Evolutionary conservation across 2,329 filamentous ascomycete species (phyloP), one percentile per base, ranked within the genome.

Genomic region (Monosporascus sp.): DNA sequence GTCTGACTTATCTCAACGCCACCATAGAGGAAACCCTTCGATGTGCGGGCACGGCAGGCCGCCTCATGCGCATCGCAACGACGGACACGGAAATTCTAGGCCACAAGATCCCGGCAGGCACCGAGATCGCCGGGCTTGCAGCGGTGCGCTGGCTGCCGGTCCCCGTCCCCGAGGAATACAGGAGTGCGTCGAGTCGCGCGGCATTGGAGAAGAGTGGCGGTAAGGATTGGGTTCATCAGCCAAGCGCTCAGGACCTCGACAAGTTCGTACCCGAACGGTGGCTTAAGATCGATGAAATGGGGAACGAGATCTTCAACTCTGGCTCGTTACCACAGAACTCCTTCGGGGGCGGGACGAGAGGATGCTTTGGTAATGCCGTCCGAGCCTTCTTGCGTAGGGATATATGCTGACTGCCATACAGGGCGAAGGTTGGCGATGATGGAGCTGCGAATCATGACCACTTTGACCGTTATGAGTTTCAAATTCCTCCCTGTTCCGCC

Each of bases 1-100:
- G n/a, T n/a, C n/a, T n/a, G n/a, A n/a, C n/a, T n/a, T 77, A 77
- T 49, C 70, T 78, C 9, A 72, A 76, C 50, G 75, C 70, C 0
- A 56, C 61, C 2, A 62, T 73, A 9, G 73, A 77, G 54, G 75
- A 78, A 51, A 64, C 67, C 3, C 50, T 71, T 5, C 71, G 75
- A 9, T 60, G 62, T 8, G 59, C 62, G 15, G 53, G 52, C 15
- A 68, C 69, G 2, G 64, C 62, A 1, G 56, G 55, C 1, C 60
- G 50, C 5, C 46, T 63, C 1, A 53, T 63, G 1, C 70, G 76
- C 14, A 55, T 55, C 1, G 64, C 71, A 1, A 60, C 61, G 56
- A 60, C 17, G 1, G 74, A 77, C 54, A 72, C 73, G 1, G 57
- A 65, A 5, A 51, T 78, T 5, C 63, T 77, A 1, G 75, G 75